Base-by-base conservation (phyloP, 371 early-diverging fungal species). In the Mucor saturninus region DNA sequence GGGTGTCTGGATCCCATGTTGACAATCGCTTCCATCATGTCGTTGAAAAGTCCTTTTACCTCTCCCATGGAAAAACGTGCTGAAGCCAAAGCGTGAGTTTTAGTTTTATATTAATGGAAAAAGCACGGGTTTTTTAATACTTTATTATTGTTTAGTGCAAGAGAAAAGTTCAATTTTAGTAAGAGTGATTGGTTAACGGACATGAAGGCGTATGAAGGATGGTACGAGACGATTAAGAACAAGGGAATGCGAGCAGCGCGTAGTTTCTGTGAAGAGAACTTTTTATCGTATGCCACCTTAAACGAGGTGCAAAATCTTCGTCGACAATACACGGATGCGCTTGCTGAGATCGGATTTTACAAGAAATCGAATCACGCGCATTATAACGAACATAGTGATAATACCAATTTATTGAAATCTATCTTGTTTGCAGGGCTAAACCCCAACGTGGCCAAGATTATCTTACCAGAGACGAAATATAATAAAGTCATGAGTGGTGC, bases 1-100 rank as follows among this genome's bases (percentile, higher is more conserved):
- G 75, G 85, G 26, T 95, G 95, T 57, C 73, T 95, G 11, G 95
- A 94, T 49, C 86, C 91, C 1, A 81, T 91, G 1, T 65, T 95
- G 29, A 94, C 94, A 0, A 84, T 95, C 21, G 95, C 93, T 0
- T 91, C 96, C 0, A 86, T 82, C 53, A 85, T 93, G 87, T 85
- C 86, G 7, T 73, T 86, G 35, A 90, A 89, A 65, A 85, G 82
- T 39, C 91, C 91, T 0, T 92, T 90, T 68, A 72, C 85, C 5
- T 79, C 84, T 0, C 88, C 89, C 0, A 83, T 85, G 76, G 90
- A 89, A 3, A 78, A 81, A 50, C 74, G 88, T 8, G 87, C 84
- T 3, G 90, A 91, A 57, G 90, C 87, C 0, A 69, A 71, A 52
- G 56, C 63, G 76, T 79, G 75, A 63, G 75, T 58, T 21, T 15